phyloP scores from a whole-genome alignment of 352 stramenopile species.

The Phytophthora pisi region DNA sequence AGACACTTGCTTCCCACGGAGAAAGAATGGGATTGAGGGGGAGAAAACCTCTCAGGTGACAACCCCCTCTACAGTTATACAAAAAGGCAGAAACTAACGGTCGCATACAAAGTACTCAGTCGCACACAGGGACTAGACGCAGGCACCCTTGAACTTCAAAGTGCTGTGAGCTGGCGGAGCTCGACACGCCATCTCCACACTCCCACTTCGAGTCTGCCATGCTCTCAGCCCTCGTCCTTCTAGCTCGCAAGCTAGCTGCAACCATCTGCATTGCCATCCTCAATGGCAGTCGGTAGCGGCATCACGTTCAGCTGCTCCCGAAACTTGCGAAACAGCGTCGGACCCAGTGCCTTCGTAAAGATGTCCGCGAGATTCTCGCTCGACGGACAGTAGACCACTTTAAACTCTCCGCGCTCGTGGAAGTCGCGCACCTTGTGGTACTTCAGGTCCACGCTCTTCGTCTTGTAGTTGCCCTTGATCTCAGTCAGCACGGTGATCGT shows the following conservation, averaged over 20 bases:
- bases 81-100: too few relatives aligned
- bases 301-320: neutral
- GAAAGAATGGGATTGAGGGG: too few relatives aligned
- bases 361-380: neutral
- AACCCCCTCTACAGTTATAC: too few relatives aligned
- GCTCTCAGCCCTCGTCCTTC: neutral
- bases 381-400: neutral
- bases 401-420: neutral
- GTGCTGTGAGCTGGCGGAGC: neutral
- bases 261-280: neutral
- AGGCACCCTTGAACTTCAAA: neutral
- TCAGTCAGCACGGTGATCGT: neutral
- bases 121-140: neutral
- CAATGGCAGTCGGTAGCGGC: neutral
- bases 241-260: neutral
- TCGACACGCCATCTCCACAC: neutral
- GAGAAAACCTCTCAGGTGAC: too few relatives aligned
- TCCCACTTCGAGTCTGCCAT: neutral
- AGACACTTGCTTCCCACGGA: too few relatives aligned
- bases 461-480: neutral
- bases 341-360: neutral
- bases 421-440: neutral
- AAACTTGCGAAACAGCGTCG: neutral
- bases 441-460: neutral
- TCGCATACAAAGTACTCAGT: too few relatives aligned